Conservation (phyloP, 176 grass and related monocot species). For the Tuctoria greenei region DNA sequence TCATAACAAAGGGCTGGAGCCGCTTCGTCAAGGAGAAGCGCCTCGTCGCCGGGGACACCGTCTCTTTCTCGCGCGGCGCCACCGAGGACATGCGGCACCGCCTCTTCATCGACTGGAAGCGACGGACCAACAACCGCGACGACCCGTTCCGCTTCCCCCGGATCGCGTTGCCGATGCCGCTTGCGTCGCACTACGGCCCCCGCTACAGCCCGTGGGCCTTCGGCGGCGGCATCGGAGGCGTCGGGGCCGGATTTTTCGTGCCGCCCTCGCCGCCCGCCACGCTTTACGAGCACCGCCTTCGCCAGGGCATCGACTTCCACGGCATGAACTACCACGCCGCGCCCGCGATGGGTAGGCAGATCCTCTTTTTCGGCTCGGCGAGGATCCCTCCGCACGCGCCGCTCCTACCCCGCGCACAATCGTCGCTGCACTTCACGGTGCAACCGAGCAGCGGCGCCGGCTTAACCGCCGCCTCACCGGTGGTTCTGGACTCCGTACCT, state of each 20-base stretch:
- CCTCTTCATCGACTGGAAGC: slow-evolving; percentile 96
- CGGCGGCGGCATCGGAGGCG: neutral
- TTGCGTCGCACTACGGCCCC: slow-evolving; percentile 20
- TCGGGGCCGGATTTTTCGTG: slow-evolving; percentile 46
- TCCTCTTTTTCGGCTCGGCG: slow-evolving; percentile 42
- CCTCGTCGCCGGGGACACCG: slow-evolving; percentile 82
- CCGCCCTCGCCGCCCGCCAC: slow-evolving; percentile 64
- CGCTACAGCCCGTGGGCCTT: slow-evolving; percentile 41
- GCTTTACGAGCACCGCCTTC: slow-evolving; percentile 77
- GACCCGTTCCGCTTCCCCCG: slow-evolving; percentile 46
- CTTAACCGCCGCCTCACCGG: slow-evolving; percentile 19
- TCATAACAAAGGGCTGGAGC: slow-evolving; percentile 99
- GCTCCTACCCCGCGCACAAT: slow-evolving; percentile 32
- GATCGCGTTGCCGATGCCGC: slow-evolving; percentile 39
- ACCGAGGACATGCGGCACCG: slow-evolving; percentile 53
- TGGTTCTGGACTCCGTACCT: slow-evolving; percentile 61
- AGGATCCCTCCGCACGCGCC: slow-evolving; percentile 35
- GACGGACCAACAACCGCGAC: slow-evolving; percentile 48
- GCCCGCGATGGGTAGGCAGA: slow-evolving; percentile 27
- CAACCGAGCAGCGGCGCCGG: slow-evolving; percentile 26
- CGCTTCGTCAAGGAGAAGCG: slow-evolving; percentile 99
- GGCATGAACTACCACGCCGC: slow-evolving; percentile 19
- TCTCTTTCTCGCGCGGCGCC: slow-evolving; percentile 87
- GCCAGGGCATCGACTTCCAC: slow-evolving; percentile 52
- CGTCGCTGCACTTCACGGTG: slow-evolving; percentile 41